A percentile compares a stretch with the other conserved stretches of the same genome.
Evolutionary conservation across 179 eudicot species (phyloP).

Genomic region (Spergularia azorica): DNA sequence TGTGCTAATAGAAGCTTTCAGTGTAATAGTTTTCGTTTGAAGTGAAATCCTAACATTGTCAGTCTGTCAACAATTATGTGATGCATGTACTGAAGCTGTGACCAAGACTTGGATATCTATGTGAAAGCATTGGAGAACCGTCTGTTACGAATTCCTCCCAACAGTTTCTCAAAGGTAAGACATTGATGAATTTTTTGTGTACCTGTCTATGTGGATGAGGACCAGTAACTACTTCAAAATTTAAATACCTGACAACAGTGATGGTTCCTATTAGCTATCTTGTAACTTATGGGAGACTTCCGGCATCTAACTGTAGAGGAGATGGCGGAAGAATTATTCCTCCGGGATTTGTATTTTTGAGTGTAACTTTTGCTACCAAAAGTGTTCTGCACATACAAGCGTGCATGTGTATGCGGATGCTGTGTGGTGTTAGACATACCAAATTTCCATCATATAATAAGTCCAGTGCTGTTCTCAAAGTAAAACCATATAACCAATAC

Average conservation of each 20-base stretch:
- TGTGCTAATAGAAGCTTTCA: slow-evolving; percentile 13
- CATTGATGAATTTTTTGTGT: neutral
- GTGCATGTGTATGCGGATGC: neutral
- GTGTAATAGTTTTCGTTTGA: slow-evolving; percentile 3
- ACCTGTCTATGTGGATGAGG: neutral
- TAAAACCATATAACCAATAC: too few relatives aligned
- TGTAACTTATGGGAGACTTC: neutral
- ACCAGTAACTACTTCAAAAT: slow-evolving; percentile 17
- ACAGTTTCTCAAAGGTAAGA: slow-evolving; percentile 81
- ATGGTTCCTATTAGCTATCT: neutral
- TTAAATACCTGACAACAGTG: slow-evolving; percentile 22
- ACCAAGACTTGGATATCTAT: slow-evolving; percentile 66
- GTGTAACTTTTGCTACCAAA: neutral
- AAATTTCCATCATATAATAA: too few relatives aligned
- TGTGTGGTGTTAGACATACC: neutral
- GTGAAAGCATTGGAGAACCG: slow-evolving; percentile 65
- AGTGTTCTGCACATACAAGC: neutral
- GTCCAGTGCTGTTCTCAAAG: too few relatives aligned
- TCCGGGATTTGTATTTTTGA: neutral
- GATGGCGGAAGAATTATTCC: neutral
- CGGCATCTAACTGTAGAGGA: neutral
- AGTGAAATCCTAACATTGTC: slow-evolving; percentile 11
- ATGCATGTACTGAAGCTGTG: slow-evolving; percentile 45
- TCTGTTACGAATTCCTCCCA: slow-evolving; percentile 64
- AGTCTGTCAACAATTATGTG: slow-evolving; percentile 8